Base-by-base conservation (phyloP, 2,329 filamentous ascomycete species). In the Trichoderma brevicompactum region DNA sequence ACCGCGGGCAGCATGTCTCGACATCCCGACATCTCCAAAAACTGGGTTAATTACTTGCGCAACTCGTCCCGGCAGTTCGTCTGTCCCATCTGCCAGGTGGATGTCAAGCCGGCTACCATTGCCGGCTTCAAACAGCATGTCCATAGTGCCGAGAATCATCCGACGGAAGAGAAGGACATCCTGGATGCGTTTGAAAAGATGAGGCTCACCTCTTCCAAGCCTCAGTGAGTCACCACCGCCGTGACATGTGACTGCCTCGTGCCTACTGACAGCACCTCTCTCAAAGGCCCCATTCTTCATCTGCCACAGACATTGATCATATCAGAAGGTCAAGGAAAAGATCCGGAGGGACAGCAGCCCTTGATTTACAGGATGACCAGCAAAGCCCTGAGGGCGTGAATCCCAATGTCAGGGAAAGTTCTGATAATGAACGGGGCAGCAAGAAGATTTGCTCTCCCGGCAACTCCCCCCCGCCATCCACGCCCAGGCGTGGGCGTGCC, bases 371-470 rank as follows among this genome's bases (percentile, higher is more conserved):
- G 38, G 61, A 66, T 5, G 54, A 53, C 19, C 49, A 36, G 4
- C 40, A 46, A 10, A 43, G 41, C 28, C 3, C 7, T 13, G 36
- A 48, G 13, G 7, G n/a, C 17, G 9, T 13, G 36, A n/a, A 41
- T 13, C 9, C 32, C 3, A 4, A 64, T 46, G n/a, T 48, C 5
- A 66, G 69, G 6, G 59, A 17, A 7, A 38, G 65, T 2, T 68
- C 70, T 13, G 58, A 64, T 7, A 66, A 67, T 55, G 65, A 56
- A 2, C 71, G 67, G 23, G 68, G 68, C 8, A 70, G 63, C 41
- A 73, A 72, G 61, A 76, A 76, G 60, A 55, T 70, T 7, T 72
- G 72, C 28, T 75, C 75, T 1, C 74, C 75, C 67, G 40, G 69
- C 58, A 28, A 55, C 17, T 66, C 68, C 0, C 70, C 73, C 0